These are phyloP conservation scores for Tillandsia fasciculata DNA, from an alignment of 176 grass and related monocot species.

Conservation along the genomic window DNA sequence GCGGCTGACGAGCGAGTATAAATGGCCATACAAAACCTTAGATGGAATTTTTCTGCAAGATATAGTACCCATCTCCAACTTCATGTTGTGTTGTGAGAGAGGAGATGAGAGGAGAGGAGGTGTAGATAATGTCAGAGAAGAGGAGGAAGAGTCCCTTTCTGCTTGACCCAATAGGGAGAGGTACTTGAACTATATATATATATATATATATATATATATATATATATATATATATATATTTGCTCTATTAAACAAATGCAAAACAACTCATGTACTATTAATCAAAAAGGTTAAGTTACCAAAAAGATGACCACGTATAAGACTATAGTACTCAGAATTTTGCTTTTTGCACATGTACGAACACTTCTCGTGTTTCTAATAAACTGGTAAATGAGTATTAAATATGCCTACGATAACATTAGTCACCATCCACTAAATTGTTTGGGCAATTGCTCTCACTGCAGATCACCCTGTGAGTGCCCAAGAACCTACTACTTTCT, in stretches of 20 bases:
- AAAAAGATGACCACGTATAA: too few species aligned
- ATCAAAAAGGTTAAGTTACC: too few species aligned
- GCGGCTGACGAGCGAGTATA: neutral
- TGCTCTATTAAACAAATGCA: neutral
- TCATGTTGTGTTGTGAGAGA: slow-evolving; percentile 25
- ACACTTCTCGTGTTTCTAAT: too few species aligned
- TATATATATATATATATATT: slow-evolving; percentile 11
- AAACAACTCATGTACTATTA: neutral
- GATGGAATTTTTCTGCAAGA: neutral
- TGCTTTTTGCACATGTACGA: too few species aligned
- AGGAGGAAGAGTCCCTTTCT: slow-evolving; percentile 19
- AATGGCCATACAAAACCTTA: slow-evolving; percentile 16
- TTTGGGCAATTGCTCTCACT: too few species aligned
- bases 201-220: slow-evolving; percentile 23
- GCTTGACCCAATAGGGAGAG: slow-evolving; percentile 24
- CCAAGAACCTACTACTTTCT: too few species aligned
- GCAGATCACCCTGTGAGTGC: too few species aligned
- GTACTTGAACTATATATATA: slow-evolving; percentile 29
- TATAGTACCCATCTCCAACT: slow-evolving; percentile 31
- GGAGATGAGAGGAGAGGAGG: slow-evolving; percentile 9
- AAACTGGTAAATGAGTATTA: too few species aligned
- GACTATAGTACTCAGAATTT: too few species aligned
- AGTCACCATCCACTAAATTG: too few species aligned
- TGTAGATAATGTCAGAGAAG: slow-evolving; percentile 9
- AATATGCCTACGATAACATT: too few species aligned